Evolutionary conservation across 768 basidiomycete genomes (phyloP), one percentile per base, ranked within the genome.

Genomic region (Hemileccinum rubropunctum): DNA sequence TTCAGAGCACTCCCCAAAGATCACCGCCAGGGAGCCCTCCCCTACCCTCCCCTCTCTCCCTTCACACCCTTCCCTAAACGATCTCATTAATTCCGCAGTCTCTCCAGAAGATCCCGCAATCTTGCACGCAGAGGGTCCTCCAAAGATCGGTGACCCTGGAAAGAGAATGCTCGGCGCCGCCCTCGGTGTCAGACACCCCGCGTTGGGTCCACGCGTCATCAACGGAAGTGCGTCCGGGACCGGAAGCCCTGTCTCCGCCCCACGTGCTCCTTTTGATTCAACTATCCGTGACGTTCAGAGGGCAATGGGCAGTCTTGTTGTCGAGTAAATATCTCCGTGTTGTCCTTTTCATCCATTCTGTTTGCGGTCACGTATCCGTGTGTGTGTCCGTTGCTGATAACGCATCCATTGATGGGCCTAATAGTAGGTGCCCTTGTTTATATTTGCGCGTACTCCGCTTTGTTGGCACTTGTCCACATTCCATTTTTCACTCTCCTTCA

Each of bases 151-250:
- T 32, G 88, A 93, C 67, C 88, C 91, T 28, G 91, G 88, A 35
- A 90, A 89, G 73, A 77, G 91, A 61, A 93, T 93, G 90, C 76
- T 93, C 20, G 91, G 89, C 36, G 85, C 86, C 47, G 90, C 90
- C 28, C 73, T 93, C 49, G 91, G 91, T 39, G 78, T 92, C 52
- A 79, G 90, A 69, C 89, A 91, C 69, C 91, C 91, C 27, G 77
- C 78, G 34, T 72, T 91, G 51, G 79, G 78, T 18, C 82, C 84
- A 33, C 79, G 88, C 55, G 64, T 81, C 45, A 66, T 85, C 53
- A 66, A 57, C 62, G 71, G 68, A 48, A 65, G 68, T 45, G 71
- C 69, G 45, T 58, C 66, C 10, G 71, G 73, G 37, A 62, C 68
- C n/a, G 67, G 67, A 33, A 56, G 54, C 48, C 52, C 68, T 48